These are phyloP conservation scores for Aristolochia californica DNA, from an alignment of 164 flowering plant genomes.

Conservation along the genomic window DNA sequence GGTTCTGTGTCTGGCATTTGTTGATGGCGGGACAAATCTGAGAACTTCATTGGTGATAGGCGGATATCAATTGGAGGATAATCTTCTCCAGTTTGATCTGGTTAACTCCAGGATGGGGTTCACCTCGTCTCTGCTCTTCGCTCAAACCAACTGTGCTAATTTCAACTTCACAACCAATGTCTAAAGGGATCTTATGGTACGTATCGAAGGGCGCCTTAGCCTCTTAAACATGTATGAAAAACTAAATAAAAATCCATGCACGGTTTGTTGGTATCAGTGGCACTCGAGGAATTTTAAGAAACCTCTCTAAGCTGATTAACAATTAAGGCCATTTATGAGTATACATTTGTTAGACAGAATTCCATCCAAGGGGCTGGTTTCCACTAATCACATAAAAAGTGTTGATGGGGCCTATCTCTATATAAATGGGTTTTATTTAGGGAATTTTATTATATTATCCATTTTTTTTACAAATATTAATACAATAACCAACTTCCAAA, in stretches of 20 bases:
- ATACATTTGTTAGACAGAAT: not conserved
- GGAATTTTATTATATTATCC: no score
- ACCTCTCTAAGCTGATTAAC: not conserved
- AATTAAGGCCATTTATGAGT: not conserved
- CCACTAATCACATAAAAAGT: no score
- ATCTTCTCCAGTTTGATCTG: conserved; percentile 28
- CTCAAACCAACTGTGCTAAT: conserved; percentile 28
- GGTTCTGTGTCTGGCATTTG: conserved; percentile 29
- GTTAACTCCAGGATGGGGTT: conserved; percentile 25
- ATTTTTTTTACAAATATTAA: no score
- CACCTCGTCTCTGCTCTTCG: conserved; percentile 16
- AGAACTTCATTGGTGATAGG: conserved; percentile 23
- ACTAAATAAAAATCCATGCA: not conserved
- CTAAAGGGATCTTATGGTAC: no score
- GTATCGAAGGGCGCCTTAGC: not conserved
- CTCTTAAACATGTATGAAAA: not conserved
- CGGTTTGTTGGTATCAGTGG: not conserved
- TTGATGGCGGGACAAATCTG: conserved; percentile 28
- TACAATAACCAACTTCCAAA: no score
- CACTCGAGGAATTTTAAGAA: not conserved
- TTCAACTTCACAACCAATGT: conserved; percentile 24
- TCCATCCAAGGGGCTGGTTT: no score
- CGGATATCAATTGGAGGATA: conserved; percentile 14
- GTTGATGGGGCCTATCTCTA: no score
- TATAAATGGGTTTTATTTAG: no score